A percentile compares a stretch with the other conserved stretches of the same genome.
Evolutionary conservation across 2,329 filamentous ascomycete species (phyloP).

Genomic region (Talaromyces sp.): DNA sequence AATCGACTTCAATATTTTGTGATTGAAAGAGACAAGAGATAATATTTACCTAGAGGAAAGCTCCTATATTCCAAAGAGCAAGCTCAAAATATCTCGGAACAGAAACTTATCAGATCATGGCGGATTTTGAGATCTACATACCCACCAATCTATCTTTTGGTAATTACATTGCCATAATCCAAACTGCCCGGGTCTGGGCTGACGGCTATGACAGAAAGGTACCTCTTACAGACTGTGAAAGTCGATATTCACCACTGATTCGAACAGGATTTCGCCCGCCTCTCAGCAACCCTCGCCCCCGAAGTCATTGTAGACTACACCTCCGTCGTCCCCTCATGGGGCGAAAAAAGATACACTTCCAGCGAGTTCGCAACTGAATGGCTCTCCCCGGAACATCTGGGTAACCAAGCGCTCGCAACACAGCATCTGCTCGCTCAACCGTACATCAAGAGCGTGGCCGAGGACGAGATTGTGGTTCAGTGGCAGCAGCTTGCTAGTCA

Average conservation of each 20-base stretch:
- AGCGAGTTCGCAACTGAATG: not conserved
- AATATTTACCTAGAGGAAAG: too few relatives aligned
- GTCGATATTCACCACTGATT: not conserved
- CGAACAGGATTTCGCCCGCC: not conserved
- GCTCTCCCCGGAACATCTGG: not conserved
- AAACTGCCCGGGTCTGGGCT: not conserved
- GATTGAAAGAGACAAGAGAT: too few relatives aligned
- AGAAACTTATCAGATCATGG: not conserved
- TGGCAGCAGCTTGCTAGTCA: not conserved
- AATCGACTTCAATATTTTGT: too few relatives aligned
- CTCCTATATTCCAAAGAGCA: too few relatives aligned
- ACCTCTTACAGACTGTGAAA: not conserved
- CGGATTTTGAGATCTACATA: not conserved
- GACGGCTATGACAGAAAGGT: not conserved
- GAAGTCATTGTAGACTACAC: not conserved
- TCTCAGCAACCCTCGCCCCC: not conserved
- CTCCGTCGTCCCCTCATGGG: not conserved
- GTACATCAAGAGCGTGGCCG: not conserved
- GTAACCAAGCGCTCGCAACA: not conserved
- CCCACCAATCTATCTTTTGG: not conserved
- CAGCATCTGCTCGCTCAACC: not conserved
- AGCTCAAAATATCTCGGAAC: not conserved
- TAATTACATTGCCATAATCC: not conserved
- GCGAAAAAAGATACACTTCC: not conserved
- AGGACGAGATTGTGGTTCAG: not conserved